Evolutionary conservation across 2,329 filamentous ascomycete species (phyloP).

Genomic region (Bisporella sp.): DNA sequence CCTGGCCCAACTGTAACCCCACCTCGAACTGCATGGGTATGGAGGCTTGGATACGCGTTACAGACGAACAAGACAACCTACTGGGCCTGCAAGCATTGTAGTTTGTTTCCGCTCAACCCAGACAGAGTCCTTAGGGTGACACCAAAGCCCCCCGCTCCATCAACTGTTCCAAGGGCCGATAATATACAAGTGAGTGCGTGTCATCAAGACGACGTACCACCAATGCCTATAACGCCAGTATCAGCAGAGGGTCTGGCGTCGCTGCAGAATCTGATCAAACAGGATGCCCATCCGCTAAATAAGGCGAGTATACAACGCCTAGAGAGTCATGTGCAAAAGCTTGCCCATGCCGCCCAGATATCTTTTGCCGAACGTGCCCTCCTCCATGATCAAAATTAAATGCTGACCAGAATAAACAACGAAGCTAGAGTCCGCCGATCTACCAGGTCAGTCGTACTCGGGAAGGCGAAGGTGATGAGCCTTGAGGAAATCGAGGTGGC

Average conservation of each 20-base stretch:
- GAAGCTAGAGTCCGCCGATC: constrained; percentile 4
- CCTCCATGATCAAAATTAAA: constrained; percentile 19
- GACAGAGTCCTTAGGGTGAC: constrained; percentile 21
- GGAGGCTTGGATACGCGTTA: no score
- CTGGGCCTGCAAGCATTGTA: no score
- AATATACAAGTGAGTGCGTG: no score
- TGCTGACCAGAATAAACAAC: constrained; percentile 15
- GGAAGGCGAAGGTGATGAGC: constrained; percentile 11
- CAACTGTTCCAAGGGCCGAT: no score
- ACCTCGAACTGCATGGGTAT: no score
- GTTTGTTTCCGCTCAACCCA: constrained; percentile 18
- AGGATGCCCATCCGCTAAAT: constrained; percentile 7
- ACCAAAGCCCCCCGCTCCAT: no score
- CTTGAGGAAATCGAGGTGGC: constrained; percentile 19
- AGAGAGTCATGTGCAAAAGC: neutral
- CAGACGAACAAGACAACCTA: no score
- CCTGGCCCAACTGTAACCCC: no score
- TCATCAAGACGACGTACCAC: no score
- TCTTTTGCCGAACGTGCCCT: constrained; percentile 5
- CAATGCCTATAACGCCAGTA: no score
- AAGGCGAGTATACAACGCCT: neutral
- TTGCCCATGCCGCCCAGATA: neutral
- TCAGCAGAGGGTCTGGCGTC: constrained; percentile 3
- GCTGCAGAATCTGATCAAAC: constrained; percentile 19
- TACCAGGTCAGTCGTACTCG: neutral